phyloP scores from a whole-genome alignment of 192 early-diverging fungal species.

The Thamnidium elegans region DNA sequence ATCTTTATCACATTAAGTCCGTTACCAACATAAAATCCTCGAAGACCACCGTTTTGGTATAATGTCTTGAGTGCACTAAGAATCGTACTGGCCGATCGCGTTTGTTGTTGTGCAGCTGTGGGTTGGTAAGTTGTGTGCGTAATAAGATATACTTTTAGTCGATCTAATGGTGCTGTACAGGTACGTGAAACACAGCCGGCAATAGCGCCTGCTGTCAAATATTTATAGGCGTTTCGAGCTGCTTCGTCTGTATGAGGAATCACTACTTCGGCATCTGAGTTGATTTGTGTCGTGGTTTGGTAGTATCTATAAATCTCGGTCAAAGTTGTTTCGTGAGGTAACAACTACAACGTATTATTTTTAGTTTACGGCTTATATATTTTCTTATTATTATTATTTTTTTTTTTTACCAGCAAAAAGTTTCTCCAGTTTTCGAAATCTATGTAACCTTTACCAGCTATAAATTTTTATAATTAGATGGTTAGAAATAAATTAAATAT shows the following conservation, averaged over 20 bases:
- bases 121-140: constrained; percentile 36
- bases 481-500: background rate
- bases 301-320: constrained; percentile 62
- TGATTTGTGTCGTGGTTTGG: constrained; percentile 53
- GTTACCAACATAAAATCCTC: constrained; percentile 73
- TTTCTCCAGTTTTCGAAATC: constrained; percentile 66
- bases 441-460: constrained; percentile 55
- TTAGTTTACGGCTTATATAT: background rate
- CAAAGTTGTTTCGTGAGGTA: constrained; percentile 58
- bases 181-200: constrained; percentile 71
- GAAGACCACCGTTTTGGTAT: constrained; percentile 61
- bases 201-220: constrained; percentile 65
- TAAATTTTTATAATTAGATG: background rate
- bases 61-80: constrained; percentile 47
- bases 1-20: constrained; percentile 76
- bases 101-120: constrained; percentile 16
- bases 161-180: constrained; percentile 71
- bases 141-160: constrained; percentile 59
- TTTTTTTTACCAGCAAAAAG: constrained; percentile 44
- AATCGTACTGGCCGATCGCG: constrained; percentile 22
- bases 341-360: constrained; percentile 42
- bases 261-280: constrained; percentile 62
- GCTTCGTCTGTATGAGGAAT: constrained; percentile 50
- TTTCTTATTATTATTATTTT: background rate
- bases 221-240: constrained; percentile 49